A percentile compares a stretch with the other conserved stretches of the same genome.
phyloP scores from a whole-genome alignment of 2,329 filamentous ascomycete species.

The Alternaria arborescens region DNA sequence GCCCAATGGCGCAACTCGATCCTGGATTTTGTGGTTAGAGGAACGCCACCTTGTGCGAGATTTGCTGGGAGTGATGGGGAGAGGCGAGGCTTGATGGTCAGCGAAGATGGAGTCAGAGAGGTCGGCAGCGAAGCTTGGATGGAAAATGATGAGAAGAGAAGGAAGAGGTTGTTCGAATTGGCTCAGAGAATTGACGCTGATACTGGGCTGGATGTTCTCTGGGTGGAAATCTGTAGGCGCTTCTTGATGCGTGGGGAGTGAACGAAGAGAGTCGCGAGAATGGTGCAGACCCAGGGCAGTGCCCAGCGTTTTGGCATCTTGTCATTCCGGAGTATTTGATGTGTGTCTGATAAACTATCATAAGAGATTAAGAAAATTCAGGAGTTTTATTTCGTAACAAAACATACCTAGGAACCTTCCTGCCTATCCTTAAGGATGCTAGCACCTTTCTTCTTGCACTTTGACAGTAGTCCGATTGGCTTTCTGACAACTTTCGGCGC shows the following conservation, averaged over 20 bases:
- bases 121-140: constrained; percentile 21
- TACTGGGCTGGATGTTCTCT: constrained; percentile 23
- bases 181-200: constrained; percentile 17
- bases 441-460: constrained; percentile 4
- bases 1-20: constrained; percentile 20
- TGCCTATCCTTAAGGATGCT: neutral
- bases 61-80: constrained; percentile 10
- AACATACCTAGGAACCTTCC: neutral
- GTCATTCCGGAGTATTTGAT: neutral
- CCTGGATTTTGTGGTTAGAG: constrained; percentile 21
- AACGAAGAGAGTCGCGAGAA: constrained; percentile 55
- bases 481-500: neutral
- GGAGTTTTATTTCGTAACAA: no score
- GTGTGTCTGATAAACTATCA: neutral
- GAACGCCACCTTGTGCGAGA: constrained; percentile 16
- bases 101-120: constrained; percentile 15
- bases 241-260: constrained; percentile 30
- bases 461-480: neutral
- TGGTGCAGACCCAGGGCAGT: neutral
- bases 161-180: constrained; percentile 20
- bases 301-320: neutral
- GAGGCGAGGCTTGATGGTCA: constrained; percentile 16
- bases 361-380: neutral
- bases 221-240: constrained; percentile 25
- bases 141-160: constrained; percentile 8